Evolutionary conservation across 805 yeast genomes (phyloP).

Genomic region (Teunomyces tritomae): DNA sequence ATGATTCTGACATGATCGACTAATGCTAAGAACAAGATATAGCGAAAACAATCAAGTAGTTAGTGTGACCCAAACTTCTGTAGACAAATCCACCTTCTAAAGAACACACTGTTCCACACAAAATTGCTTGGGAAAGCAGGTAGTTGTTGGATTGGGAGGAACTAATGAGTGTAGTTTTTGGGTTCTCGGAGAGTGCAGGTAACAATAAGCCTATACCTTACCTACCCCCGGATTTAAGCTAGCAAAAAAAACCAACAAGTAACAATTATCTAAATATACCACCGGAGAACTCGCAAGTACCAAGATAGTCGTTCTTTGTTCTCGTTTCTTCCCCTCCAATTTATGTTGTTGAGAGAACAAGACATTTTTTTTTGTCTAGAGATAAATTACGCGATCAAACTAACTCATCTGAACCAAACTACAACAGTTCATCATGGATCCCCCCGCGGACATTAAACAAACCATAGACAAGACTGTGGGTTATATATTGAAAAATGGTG

Average conservation of each 20-base stretch:
- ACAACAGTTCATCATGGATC: background rate
- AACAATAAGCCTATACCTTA: background rate
- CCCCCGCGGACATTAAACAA: slow-evolving; percentile 17
- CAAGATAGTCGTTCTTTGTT: too few species aligned
- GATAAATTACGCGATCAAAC: background rate
- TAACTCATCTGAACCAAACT: background rate
- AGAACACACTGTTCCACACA: background rate
- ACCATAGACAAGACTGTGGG: slow-evolving; percentile 70
- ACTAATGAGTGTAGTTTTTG: background rate
- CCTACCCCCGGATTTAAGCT: background rate
- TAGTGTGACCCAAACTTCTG: too few species aligned
- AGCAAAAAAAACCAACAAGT: background rate
- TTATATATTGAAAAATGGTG: slow-evolving; percentile 69
- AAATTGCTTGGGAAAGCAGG: background rate
- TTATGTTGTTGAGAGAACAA: too few species aligned
- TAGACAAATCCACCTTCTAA: background rate
- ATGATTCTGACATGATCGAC: too few species aligned
- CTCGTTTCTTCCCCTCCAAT: too few species aligned
- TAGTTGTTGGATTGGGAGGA: background rate
- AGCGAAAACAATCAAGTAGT: too few species aligned
- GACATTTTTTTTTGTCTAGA: background rate
- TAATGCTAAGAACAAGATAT: too few species aligned
- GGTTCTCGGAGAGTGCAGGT: background rate
- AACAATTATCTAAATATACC: too few species aligned
- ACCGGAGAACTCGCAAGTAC: too few species aligned